phyloP scores from a whole-genome alignment of 768 basidiomycete genomes.

The Lactarius deliciosus region DNA sequence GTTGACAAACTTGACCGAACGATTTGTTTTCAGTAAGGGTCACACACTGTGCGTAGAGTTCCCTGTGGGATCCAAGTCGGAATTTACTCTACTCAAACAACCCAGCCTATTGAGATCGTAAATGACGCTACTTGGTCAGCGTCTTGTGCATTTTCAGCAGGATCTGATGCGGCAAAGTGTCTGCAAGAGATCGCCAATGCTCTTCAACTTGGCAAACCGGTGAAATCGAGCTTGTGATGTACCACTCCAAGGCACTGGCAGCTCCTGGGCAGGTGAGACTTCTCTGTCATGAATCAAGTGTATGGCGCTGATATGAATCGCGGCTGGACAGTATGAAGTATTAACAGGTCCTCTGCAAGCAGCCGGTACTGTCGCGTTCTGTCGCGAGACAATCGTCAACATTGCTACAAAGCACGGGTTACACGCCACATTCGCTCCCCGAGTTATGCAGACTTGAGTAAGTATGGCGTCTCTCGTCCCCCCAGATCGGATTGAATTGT shows the following conservation, averaged over 20 bases:
- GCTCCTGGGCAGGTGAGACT: slow-evolving; percentile 61
- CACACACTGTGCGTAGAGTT: slow-evolving; percentile 44
- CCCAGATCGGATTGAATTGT: not conserved
- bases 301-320: not conserved
- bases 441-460: slow-evolving; percentile 46
- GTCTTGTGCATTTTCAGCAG: slow-evolving; percentile 42
- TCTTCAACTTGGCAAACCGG: slow-evolving; percentile 44
- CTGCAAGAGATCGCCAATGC: slow-evolving; percentile 60
- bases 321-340: slow-evolving; percentile 49
- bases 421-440: slow-evolving; percentile 64
- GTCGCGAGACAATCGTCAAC: slow-evolving; percentile 68
- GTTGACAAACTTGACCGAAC: not conserved
- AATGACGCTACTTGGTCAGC: slow-evolving; percentile 51
- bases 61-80: slow-evolving; percentile 67
- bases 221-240: slow-evolving; percentile 64
- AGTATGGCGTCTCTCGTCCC: slow-evolving; percentile 14
- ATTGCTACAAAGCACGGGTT: slow-evolving; percentile 63
- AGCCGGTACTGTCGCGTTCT: slow-evolving; percentile 64
- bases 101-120: slow-evolving; percentile 45
- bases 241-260: slow-evolving; percentile 65
- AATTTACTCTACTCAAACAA: slow-evolving; percentile 67
- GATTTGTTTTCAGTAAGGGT: slow-evolving; percentile 36
- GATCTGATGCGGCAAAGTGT: slow-evolving; percentile 44
- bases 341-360: slow-evolving; percentile 66
- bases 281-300: not conserved